Conservation (phyloP, 2,329 filamentous ascomycete species). For the Penicillium frequentans region DNA sequence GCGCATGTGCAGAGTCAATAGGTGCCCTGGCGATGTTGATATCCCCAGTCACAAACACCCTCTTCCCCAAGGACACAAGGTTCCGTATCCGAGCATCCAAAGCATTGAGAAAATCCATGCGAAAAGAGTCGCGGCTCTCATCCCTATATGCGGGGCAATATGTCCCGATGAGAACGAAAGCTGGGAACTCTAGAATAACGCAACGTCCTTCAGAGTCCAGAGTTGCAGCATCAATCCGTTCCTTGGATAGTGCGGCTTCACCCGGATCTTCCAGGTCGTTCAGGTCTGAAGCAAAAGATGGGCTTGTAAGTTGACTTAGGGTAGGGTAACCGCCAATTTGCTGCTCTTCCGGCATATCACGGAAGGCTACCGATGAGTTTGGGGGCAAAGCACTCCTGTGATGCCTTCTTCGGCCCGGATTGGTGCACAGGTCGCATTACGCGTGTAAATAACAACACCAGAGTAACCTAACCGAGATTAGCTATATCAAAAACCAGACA, state of each 20-base stretch:
- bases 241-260: constrained; percentile 36
- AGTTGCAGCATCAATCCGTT: constrained; percentile 64
- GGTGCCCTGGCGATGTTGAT: constrained; percentile 73
- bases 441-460: constrained; percentile 91
- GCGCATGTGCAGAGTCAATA: constrained; percentile 73
- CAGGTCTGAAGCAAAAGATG: neutral
- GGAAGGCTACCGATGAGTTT: constrained; percentile 68
- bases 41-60: constrained; percentile 83
- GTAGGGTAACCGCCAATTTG: constrained; percentile 89
- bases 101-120: constrained; percentile 74
- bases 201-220: constrained; percentile 92
- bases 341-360: constrained; percentile 69
- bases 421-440: constrained; percentile 80
- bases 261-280: constrained; percentile 4
- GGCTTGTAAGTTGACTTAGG: constrained; percentile 58
- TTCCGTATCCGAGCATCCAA: constrained; percentile 85
- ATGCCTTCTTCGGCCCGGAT: constrained; percentile 94
- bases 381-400: constrained; percentile 76
- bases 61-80: constrained; percentile 74
- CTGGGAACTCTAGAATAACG: constrained; percentile 87
- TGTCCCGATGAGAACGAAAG: constrained; percentile 88
- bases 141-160: constrained; percentile 91
- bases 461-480: constrained; percentile 70
- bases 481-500: neutral
- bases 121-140: constrained; percentile 78